Evolutionary conservation across 2,329 filamentous ascomycete genomes (phyloP), one percentile per base, ranked within the genome.

Genomic region (Neopestalotiopsis clavispora): DNA sequence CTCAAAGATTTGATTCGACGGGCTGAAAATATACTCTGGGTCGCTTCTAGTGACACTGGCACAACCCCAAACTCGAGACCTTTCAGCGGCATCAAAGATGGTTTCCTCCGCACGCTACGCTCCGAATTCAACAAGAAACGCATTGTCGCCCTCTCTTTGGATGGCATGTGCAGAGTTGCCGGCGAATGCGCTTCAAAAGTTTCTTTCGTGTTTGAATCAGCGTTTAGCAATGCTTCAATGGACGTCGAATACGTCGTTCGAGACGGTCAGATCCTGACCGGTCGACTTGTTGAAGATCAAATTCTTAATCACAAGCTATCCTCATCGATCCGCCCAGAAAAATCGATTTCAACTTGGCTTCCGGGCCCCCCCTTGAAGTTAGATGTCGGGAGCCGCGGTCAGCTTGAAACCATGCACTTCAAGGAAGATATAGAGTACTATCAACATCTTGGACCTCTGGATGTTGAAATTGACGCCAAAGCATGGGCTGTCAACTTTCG

Each of bases 91-190:
- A 45, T 73, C 17, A 68, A 70, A 7, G 63, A 72, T 13, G 78
- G 77, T 2, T 76, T 78, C 63, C 65, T 79, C 4, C 70, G 78
- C 13, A 70, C 71, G 1, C 67, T 78, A 5, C 71, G 76, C 5
- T 69, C 69, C n/a, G 76, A 79, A 61, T 69, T 73, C 34, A 70
- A 68, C 52, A 73, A 76, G 13, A 76, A 72, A 32, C 71, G 73
- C 4, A 66, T 78, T 14, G 69, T 75, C 7, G 67, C 66, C 9
- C 69, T 76, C 1, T 70, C 72, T 4, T 69, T 77, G 56, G 73
- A 75, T 57, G 64, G 13, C 14, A 34, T 17, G 13, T n/a, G 3
- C 5, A 9, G 12, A 42, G 28, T 4, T 17, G 17, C 10, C 38
- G 23, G 14, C 9, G 62, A 17, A 4, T 65, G 28, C n/a, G 62